Percentiles rank a stretch among this genome's conserved stretches.
phyloP scores from a whole-genome alignment of 2,329 filamentous ascomycete species.

The Juglanconis oblonga region DNA sequence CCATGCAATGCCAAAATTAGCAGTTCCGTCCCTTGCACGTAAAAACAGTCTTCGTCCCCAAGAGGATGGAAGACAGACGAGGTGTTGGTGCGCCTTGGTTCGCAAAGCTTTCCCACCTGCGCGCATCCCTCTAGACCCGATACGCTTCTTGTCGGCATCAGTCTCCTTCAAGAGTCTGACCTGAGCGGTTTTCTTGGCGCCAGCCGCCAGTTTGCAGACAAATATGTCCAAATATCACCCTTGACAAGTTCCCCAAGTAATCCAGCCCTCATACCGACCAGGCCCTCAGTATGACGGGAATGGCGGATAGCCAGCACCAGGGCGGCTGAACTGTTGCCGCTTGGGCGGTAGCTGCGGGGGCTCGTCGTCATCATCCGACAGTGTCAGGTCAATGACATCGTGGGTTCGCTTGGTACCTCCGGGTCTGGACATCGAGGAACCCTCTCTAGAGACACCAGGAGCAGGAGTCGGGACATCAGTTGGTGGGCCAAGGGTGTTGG shows the following conservation, averaged over 20 bases:
- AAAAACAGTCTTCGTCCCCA: constrained; percentile 1
- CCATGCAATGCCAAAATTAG: constrained; percentile 16
- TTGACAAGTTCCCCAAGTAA: not conserved
- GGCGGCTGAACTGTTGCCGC: constrained; percentile 35
- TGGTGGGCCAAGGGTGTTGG: constrained; percentile 28
- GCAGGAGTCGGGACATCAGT: constrained; percentile 24
- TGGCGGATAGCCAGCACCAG: constrained; percentile 8
- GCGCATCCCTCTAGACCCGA: not conserved
- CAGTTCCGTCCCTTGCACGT: not conserved
- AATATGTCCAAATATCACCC: not conserved
- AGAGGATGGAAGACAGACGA: not conserved
- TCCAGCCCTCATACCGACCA: not conserved
- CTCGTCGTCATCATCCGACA: constrained; percentile 53
- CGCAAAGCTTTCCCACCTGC: not conserved
- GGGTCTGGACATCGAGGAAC: constrained; percentile 34
- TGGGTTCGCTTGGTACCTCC: constrained; percentile 45
- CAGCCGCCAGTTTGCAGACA: not conserved
- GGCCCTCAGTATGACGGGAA: not conserved
- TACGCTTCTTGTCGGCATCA: not conserved
- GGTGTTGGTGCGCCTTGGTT: not conserved
- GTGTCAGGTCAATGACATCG: constrained; percentile 58
- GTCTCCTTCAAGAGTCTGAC: not conserved
- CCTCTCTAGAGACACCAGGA: constrained; percentile 35
- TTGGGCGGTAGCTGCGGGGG: constrained; percentile 44
- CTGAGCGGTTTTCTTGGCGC: not conserved